Conservation (phyloP, 495 filamentous ascomycete species). For the Xylaria palmicola region DNA sequence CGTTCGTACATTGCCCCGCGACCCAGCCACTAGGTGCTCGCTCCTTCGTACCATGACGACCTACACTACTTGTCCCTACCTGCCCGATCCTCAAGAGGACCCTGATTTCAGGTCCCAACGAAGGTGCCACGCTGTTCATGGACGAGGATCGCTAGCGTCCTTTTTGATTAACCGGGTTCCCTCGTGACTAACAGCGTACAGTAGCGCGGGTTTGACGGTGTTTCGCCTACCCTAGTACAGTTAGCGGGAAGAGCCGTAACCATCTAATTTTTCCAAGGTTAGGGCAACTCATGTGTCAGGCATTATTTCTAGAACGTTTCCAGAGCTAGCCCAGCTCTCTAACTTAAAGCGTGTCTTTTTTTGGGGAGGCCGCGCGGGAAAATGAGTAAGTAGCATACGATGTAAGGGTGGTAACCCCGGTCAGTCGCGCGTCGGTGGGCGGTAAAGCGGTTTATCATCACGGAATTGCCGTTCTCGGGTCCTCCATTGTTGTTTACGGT, state of each 20-base stretch:
- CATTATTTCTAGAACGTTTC: slow-evolving; percentile 10
- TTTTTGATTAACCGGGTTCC: neutral
- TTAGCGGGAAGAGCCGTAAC: slow-evolving; percentile 8
- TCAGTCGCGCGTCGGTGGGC: no score
- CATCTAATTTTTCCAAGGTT: neutral
- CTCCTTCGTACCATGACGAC: no score
- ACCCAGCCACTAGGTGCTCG: no score
- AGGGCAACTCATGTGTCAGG: neutral
- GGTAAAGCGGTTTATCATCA: no score
- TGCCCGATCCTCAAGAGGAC: neutral
- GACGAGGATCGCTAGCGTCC: neutral
- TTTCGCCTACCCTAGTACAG: neutral
- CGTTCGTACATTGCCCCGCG: no score
- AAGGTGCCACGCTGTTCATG: neutral
- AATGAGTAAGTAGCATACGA: no score
- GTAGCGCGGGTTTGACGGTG: no score
- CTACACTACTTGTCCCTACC: no score
- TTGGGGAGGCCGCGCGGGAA: no score
- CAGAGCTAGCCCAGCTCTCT: slow-evolving; percentile 3
- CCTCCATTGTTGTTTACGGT: neutral
- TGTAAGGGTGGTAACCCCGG: neutral
- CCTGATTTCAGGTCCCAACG: slow-evolving; percentile 7
- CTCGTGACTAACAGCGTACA: neutral
- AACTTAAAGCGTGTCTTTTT: neutral
- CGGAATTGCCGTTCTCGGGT: neutral